phyloP scores from a whole-genome alignment of 2,329 filamentous ascomycete genomes.

The Lasiodiplodia sp. region DNA sequence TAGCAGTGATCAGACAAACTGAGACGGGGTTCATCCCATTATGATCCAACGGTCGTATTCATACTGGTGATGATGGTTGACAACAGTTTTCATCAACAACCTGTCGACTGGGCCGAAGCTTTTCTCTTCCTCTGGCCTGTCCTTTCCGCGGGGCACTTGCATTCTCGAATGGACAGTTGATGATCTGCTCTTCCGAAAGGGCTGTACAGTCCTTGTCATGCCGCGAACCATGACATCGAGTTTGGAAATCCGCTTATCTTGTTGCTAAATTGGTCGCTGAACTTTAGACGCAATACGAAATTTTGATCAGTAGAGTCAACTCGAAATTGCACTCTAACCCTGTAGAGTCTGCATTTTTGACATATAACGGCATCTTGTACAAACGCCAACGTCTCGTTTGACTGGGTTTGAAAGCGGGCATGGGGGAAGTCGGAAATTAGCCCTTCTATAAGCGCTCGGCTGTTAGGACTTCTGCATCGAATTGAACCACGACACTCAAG shows the following conservation, averaged over 20 bases:
- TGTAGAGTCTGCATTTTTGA: neutral
- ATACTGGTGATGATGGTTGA: no score
- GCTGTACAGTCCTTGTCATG: neutral
- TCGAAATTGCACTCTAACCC: neutral
- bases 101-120: neutral
- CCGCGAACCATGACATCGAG: conserved; percentile 6
- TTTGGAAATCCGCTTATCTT: conserved; percentile 5
- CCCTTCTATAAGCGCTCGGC: conserved; percentile 1
- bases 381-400: neutral
- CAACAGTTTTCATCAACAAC: neutral
- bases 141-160: neutral
- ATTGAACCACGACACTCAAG: neutral
- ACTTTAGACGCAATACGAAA: conserved; percentile 2
- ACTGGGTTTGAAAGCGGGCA: conserved; percentile 5
- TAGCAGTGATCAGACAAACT: no score
- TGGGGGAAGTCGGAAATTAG: neutral
- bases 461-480: neutral
- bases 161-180: neutral
- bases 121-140: conserved; percentile 1
- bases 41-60: no score
- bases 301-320: neutral
- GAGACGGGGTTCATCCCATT: no score
- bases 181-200: conserved; percentile 5
- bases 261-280: conserved; percentile 3
- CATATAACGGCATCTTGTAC: neutral